Conservation (phyloP, 2,329 filamentous ascomycete genomes). For the Aspergillus pseudotamarii region DNA sequence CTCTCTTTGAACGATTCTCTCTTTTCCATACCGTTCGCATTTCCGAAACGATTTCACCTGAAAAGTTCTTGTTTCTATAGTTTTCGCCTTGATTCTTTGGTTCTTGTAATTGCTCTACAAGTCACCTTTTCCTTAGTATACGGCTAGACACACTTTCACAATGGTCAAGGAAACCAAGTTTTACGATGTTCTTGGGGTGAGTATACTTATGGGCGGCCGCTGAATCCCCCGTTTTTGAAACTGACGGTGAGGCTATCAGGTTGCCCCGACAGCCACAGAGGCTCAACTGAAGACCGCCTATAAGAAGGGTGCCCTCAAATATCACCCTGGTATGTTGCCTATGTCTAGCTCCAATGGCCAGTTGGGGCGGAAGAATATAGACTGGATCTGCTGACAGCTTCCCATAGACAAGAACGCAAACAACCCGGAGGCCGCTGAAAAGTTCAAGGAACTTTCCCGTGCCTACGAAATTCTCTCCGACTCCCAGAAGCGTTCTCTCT, state of each 20-base stretch:
- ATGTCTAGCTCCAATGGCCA: background rate
- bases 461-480: conserved; percentile 96
- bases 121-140: conserved; percentile 17
- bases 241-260: conserved; percentile 55
- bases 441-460: conserved; percentile 97
- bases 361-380: background rate
- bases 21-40: conserved; percentile 13
- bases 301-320: conserved; percentile 85
- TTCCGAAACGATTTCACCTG: conserved; percentile 6
- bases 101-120: conserved; percentile 7
- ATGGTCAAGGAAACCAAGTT: conserved; percentile 57
- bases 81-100: conserved; percentile 2
- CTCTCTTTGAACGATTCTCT: conserved; percentile 12
- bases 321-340: conserved; percentile 78
- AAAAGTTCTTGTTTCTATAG: conserved; percentile 25
- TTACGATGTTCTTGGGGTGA: conserved; percentile 53
- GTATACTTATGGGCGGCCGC: conserved; percentile 19
- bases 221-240: conserved; percentile 4
- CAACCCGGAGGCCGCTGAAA: conserved; percentile 90
- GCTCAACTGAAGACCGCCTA: conserved; percentile 92
- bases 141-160: conserved; percentile 31
- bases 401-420: conserved; percentile 87
- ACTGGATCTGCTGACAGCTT: conserved; percentile 7
- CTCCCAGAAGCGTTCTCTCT: conserved; percentile 83
- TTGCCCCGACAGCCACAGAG: conserved; percentile 77